phyloP scores from a whole-genome alignment of 805 yeast species.

The Hanseniaspora meyeri region DNA sequence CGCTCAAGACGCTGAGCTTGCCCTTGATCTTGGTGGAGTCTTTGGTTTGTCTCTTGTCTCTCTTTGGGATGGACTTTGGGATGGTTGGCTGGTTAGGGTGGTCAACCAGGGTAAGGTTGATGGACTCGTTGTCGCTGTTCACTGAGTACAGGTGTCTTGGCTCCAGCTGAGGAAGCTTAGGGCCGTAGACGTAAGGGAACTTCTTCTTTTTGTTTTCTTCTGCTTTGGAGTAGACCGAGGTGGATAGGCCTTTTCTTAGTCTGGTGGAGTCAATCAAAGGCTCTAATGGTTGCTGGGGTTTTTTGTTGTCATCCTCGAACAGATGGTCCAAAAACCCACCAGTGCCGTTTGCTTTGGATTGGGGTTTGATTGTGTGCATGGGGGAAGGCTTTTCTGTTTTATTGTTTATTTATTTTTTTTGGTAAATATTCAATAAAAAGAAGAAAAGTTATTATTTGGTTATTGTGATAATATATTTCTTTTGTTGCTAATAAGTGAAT shows the following conservation, averaged over 20 bases:
- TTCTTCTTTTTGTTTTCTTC: constrained; percentile 16
- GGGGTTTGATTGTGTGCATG: neutral
- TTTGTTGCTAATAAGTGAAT: no score
- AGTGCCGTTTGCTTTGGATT: neutral
- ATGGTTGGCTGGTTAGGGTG: constrained; percentile 9
- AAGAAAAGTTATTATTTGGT: no score
- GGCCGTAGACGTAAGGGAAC: constrained; percentile 23
- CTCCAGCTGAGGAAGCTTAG: constrained; percentile 4
- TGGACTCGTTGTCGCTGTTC: neutral
- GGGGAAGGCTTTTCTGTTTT: neutral
- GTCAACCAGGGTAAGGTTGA: neutral
- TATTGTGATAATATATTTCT: no score
- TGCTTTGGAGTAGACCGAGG: constrained; percentile 14
- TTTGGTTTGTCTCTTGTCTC: constrained; percentile 7
- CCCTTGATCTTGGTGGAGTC: constrained; percentile 1
- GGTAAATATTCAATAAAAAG: neutral
- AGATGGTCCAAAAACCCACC: constrained; percentile 12
- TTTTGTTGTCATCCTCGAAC: neutral
- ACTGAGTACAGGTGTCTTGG: neutral
- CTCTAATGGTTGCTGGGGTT: neutral
- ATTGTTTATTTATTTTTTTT: neutral
- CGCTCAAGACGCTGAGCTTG: neutral
- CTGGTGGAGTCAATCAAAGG: constrained; percentile 13
- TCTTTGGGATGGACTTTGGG: constrained; percentile 7
- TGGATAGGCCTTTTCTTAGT: constrained; percentile 14